Evolutionary conservation across 306 rosid genomes (phyloP), one percentile per base, ranked within the genome.

Genomic region (Adenanthera pavonina): DNA sequence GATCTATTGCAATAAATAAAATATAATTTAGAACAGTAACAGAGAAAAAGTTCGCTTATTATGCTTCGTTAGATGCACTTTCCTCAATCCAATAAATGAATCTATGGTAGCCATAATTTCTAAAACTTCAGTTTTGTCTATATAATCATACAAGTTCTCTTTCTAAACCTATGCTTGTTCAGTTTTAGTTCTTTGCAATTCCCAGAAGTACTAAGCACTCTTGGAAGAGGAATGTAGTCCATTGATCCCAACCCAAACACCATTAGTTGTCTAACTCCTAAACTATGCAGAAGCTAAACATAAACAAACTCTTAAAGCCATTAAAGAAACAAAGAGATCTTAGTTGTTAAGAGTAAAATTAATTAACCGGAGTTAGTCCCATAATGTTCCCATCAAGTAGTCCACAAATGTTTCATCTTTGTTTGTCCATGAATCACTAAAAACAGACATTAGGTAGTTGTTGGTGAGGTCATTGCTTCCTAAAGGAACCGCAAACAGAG

Each of bases 381-480:
- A 2, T 3, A 95, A 89, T 19, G 99, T 95, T 75, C 90, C 94
- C 80, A 70, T 87, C 48, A 95, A 80, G 88, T 95, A 93, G 4
- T 83, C 88, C 60, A 95, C 34, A 81, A 92, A 93, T 15, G 85
- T 84, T 36, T 89, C 78, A 82, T 95, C 99, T 25, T 95, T 93
- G 89, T 95, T 93, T 59, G 78, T 92, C 98, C 98, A 95, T 5
- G 99, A 92, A 82, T 95, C 99, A 0, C 56, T 43, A 59, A 93
- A 95, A 82, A 89, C 89, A n/a, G 99, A 97, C 98, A 91, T 93
- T 78, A 95, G 85, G 89, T 91, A 95, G 71, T 95, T 93, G 90
- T 95, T 95, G 73, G 93, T 95, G 89, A 95, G 93, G 46, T 95
- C 99, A 51, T 95, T 95, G 86, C 99, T 95, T 15, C 99, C 98